Evolutionary conservation across 2,329 filamentous ascomycete genomes (phyloP), one percentile per base, ranked within the genome.

Genomic region (Cladosporium cucumerinum): DNA sequence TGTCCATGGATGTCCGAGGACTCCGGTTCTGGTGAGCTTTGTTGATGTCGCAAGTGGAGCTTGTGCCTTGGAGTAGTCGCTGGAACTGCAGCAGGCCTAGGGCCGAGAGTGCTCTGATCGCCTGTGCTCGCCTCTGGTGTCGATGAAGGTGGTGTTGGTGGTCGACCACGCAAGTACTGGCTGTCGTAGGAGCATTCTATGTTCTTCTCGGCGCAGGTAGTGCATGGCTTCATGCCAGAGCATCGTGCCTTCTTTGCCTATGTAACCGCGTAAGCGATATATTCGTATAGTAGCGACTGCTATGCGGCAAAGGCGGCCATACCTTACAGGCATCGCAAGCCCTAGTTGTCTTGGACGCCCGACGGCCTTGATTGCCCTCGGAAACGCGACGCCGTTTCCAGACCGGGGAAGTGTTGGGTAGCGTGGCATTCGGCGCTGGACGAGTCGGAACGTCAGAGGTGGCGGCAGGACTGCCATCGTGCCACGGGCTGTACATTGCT

Each of bases 1-100:
- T 86, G 83, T 2, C 83, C 84, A 67, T 84, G 80, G 14, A 84
- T 80, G 65, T 85, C 83, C 0, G 82, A 80, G 25, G 79, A 78
- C 3, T 76, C 78, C 5, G 78, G 77, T 59, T 80, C 82, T 1
- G 80, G 82, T 1, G 82, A 85, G 34, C 62, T 66, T 3, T 62
- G 49, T 10, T 61, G 51, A 16, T 61, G 55, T 14, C 48, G 60
- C 5, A 61, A 18, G 3, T 28, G 43, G 23, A 23, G 25, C 11
- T 32, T 39, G 30, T 49, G 30, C 21, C 30, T 61, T 34, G 36
- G 46, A 11, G 14, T 32, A 18, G 8, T 34, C 26, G 46, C 21
- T 32, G 28, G 25, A 18, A 25, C 14, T 7, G 23, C 28, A 49
- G 43, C n/a, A 16, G 28, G 43, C 14, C 55, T 11, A 28, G 55